Percentiles rank a stretch among this genome's conserved stretches.
Evolutionary conservation across 768 basidiomycete species (phyloP).

Genomic region (Auricularia heimuer): DNA sequence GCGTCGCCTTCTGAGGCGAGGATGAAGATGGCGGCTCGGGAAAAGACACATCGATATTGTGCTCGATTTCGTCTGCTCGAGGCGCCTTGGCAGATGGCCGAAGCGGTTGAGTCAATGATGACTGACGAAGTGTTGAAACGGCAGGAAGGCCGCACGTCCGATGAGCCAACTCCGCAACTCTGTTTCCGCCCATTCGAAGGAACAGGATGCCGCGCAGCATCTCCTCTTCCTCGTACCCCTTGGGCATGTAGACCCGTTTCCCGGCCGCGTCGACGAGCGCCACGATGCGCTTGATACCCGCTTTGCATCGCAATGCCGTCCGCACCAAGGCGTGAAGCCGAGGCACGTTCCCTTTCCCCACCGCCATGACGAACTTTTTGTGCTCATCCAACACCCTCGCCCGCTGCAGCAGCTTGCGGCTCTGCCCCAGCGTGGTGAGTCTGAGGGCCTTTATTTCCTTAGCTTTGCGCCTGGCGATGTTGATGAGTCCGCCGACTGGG

Average conservation of each 20-base stretch:
- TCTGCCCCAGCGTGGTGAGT: neutral
- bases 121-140: neutral
- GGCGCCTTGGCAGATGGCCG: neutral
- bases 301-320: slow-evolving; percentile 9
- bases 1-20: neutral
- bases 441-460: slow-evolving; percentile 2
- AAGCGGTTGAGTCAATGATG: neutral
- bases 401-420: neutral
- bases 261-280: slow-evolving; percentile 11
- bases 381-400: slow-evolving; percentile 8
- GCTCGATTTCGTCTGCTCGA: neutral
- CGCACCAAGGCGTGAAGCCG: slow-evolving; percentile 13
- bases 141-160: neutral
- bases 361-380: slow-evolving; percentile 17
- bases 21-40: neutral
- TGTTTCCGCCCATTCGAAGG: slow-evolving; percentile 14
- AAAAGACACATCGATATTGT: neutral
- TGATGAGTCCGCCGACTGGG: slow-evolving; percentile 8
- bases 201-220: slow-evolving; percentile 12
- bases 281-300: slow-evolving; percentile 14
- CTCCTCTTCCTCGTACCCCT: slow-evolving; percentile 16
- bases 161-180: slow-evolving; percentile 13
- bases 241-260: slow-evolving; percentile 12
- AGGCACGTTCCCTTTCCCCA: slow-evolving; percentile 14
- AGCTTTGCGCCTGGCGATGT: slow-evolving; percentile 6